A percentile compares a stretch with the other conserved stretches of the same genome.
Conservation (phyloP, 2,329 filamentous ascomycete genomes). For the Fusarium beomiforme region DNA sequence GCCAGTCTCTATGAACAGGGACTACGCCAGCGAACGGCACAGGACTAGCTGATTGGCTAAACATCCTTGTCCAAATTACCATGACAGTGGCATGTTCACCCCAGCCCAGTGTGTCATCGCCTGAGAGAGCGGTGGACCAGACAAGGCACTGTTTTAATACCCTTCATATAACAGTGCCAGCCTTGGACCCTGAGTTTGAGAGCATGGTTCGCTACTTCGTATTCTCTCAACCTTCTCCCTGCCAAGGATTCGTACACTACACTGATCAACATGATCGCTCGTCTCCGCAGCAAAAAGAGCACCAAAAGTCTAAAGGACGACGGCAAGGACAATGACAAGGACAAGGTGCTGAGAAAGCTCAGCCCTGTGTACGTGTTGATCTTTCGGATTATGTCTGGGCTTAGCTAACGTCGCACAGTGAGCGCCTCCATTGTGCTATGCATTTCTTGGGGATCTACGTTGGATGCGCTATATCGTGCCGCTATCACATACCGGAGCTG, state of each 20-base stretch:
- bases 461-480: slow-evolving; percentile 17
- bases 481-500: not conserved
- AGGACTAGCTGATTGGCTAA: not conserved
- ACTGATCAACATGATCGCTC: not conserved
- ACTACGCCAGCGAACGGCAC: not conserved
- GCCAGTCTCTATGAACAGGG: not conserved
- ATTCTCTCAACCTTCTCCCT: not conserved
- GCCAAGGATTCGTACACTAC: not conserved
- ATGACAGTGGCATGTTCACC: too few relatives aligned
- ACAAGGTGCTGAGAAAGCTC: slow-evolving; percentile 5
- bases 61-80: not conserved
- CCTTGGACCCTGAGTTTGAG: not conserved
- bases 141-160: not conserved
- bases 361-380: slow-evolving; percentile 1
- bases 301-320: not conserved
- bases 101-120: not conserved
- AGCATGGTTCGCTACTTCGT: not conserved
- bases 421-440: not conserved
- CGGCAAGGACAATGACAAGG: too few relatives aligned
- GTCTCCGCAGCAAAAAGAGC: not conserved
- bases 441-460: not conserved
- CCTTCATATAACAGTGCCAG: not conserved
- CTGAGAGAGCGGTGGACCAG: too few relatives aligned
- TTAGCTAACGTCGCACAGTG: not conserved
- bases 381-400: too few relatives aligned